Conservation (phyloP, 345 rosid species). For the Populus ilicifolia region DNA sequence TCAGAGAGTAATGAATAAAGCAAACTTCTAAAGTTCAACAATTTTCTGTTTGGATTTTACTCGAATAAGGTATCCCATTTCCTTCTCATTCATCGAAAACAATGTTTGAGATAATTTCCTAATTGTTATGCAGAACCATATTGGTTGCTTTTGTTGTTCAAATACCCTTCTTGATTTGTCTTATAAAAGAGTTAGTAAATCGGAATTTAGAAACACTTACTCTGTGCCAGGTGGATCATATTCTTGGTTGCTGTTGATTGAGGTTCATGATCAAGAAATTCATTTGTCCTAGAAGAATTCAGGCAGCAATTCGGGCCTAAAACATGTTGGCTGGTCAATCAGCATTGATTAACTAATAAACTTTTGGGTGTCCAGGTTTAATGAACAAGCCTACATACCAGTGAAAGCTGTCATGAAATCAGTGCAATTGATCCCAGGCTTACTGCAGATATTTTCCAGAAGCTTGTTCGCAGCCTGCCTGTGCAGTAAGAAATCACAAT, state of each 20-base stretch:
- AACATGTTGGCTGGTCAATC: neutral
- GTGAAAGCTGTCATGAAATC: slow-evolving; percentile 25
- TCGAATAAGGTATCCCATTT: no score
- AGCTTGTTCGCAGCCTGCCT: slow-evolving; percentile 29
- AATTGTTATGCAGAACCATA: no score
- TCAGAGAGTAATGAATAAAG: neutral
- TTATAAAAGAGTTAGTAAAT: no score
- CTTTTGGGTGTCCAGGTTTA: neutral
- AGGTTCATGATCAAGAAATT: slow-evolving; percentile 26
- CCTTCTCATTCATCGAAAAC: no score
- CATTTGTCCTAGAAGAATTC: slow-evolving; percentile 22
- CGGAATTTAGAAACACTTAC: slow-evolving; percentile 16
- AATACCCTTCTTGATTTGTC: no score
- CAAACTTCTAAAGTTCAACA: no score
- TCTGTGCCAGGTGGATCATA: slow-evolving; percentile 41
- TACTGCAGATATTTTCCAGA: slow-evolving; percentile 18
- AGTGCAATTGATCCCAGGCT: slow-evolving; percentile 25
- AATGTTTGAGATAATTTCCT: no score
- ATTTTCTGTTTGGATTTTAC: no score
- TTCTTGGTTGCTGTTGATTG: slow-evolving; percentile 41
- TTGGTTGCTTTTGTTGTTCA: no score
- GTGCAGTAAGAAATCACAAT: slow-evolving; percentile 4
- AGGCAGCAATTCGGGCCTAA: slow-evolving; percentile 38
- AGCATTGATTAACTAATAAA: neutral
- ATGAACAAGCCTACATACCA: slow-evolving; percentile 15